Evolutionary conservation across 495 filamentous ascomycete genomes (phyloP), one percentile per base, ranked within the genome.

Genomic region (Penicillium fimorum): DNA sequence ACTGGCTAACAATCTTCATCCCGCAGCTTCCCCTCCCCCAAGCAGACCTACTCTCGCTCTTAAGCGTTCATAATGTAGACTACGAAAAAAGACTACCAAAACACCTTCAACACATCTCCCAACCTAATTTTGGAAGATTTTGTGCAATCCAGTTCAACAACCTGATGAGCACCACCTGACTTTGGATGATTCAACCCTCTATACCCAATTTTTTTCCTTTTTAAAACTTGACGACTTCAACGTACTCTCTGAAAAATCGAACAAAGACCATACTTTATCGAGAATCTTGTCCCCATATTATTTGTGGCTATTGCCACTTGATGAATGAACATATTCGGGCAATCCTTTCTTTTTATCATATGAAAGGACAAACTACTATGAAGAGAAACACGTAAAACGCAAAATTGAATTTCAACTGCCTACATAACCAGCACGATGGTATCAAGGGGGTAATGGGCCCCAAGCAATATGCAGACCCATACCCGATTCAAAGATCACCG

Each of bases 11-110:
- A 13, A 37, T 10, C 11, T 30, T 40, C 12, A 27, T 41, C 10
- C n/a, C 59, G 54, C 65, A 93, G 89, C 56, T 93, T 80, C 78
- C 90, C 90, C 60, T 90, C 82, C 80, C 90, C 90, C 63, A 91
- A 92, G 80, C 83, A 92, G 72, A 79, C 84, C 63, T 94, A 92
- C 77, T 65, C 77, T 53, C 67, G 68, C 59, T 69, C 70, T 24
- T 73, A 75, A 69, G 56, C 46, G 43, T 42, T 38, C 9, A 47
- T 32, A 58, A 18, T 40, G n/a, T 55, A 57, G 53, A 40, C 41
- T 33, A 44, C 37, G 42, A 50, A 57, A 54, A 35, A 61, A 55
- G 58, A 63, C 45, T 54, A 63, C 43, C 55, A 63, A 58, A 35
- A 41, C 38, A 51, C 56, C 62, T 63, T 49, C 46, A 58, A 59